Evolutionary conservation across 306 rosid species (phyloP).

Genomic region (Benincasa hispida): DNA sequence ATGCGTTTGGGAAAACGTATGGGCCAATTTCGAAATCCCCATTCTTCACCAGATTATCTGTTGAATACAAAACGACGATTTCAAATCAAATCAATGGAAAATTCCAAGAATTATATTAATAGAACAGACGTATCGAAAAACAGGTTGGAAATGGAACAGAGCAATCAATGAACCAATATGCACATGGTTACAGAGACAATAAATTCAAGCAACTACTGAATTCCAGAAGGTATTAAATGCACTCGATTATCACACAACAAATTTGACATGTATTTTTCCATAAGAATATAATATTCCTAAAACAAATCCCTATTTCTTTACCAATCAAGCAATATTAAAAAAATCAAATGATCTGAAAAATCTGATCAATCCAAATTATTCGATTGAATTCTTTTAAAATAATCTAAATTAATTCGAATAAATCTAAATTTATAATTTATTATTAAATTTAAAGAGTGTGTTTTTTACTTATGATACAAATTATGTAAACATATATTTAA

Average conservation of each 20-base stretch:
- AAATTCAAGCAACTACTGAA: neutral
- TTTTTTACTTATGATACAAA: no score
- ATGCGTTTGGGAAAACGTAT: slow-evolving; percentile 57
- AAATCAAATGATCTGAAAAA: no score
- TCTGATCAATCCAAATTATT: no score
- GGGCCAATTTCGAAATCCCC: slow-evolving; percentile 88
- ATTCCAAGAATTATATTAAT: neutral
- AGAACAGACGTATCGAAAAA: neutral
- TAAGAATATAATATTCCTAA: neutral
- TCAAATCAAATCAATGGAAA: neutral
- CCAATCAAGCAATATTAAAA: neutral
- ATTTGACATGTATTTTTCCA: neutral
- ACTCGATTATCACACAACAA: neutral
- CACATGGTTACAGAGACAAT: neutral
- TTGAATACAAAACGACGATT: neutral
- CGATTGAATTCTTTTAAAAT: no score
- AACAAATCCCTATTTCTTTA: neutral
- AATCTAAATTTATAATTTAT: no score
- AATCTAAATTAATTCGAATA: no score
- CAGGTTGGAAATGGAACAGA: neutral
- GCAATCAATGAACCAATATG: neutral
- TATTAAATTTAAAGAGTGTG: no score
- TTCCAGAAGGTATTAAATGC: neutral
- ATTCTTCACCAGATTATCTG: slow-evolving; percentile 74
- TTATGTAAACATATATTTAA: no score